Conservation (phyloP, 176 grass and related monocot genomes). For the Areca catechu region DNA sequence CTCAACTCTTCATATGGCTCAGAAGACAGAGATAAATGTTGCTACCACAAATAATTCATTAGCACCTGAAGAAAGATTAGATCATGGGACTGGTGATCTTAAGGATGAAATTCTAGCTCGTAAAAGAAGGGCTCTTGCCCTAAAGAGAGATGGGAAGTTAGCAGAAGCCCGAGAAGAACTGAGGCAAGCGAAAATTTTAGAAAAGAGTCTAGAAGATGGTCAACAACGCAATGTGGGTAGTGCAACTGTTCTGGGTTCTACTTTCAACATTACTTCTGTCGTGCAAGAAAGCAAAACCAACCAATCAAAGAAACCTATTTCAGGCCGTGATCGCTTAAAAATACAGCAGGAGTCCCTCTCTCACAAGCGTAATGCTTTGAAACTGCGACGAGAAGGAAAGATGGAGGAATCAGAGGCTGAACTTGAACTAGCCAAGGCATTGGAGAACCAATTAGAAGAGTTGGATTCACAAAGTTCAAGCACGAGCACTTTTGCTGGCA, state of each 20-base stretch:
- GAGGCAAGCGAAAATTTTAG: slow-evolving; percentile 70
- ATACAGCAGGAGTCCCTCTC: slow-evolving; percentile 85
- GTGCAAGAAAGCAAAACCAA: slow-evolving; percentile 26
- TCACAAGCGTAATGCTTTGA: slow-evolving; percentile 86
- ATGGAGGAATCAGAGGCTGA: slow-evolving; percentile 63
- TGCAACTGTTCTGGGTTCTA: slow-evolving; percentile 9
- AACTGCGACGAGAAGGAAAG: slow-evolving; percentile 83
- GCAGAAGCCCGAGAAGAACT: slow-evolving; percentile 76
- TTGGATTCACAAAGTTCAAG: slow-evolving; percentile 36
- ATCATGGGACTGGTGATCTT: slow-evolving; percentile 31
- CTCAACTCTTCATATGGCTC: neutral
- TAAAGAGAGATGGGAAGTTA: slow-evolving; percentile 87
- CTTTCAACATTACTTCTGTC: slow-evolving; percentile 13
- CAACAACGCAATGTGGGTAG: slow-evolving; percentile 18
- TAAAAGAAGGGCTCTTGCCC: slow-evolving; percentile 69
- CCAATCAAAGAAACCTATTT: slow-evolving; percentile 46
- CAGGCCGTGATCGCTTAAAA: slow-evolving; percentile 69
- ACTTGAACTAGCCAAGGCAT: slow-evolving; percentile 70
- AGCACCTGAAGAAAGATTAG: slow-evolving; percentile 4
- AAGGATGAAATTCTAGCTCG: slow-evolving; percentile 71
- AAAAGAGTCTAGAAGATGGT: slow-evolving; percentile 44
- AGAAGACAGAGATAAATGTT: neutral
- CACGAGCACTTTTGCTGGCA: neutral
- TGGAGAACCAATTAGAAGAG: slow-evolving; percentile 84
- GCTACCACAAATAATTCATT: neutral